A percentile compares a stretch with the other conserved stretches of the same genome.
phyloP scores from a whole-genome alignment of 1,284 basidiomycete species.

The Neolentinus lepideus region DNA sequence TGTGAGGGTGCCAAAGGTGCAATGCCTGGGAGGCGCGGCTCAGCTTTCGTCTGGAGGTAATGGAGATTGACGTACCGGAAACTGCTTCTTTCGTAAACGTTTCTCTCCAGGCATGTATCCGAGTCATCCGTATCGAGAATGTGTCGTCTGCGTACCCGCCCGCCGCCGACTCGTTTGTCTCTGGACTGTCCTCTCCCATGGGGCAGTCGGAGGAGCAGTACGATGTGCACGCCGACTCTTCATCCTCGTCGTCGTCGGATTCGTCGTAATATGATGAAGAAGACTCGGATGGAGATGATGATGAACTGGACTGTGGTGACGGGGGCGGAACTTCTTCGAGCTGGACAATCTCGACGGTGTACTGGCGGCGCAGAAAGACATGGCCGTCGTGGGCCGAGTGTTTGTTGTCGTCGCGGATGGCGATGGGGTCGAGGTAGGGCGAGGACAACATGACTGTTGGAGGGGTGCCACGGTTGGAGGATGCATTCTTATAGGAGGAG shows the following conservation, averaged over 20 bases:
- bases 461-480: constrained; percentile 2
- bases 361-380: constrained; percentile 44
- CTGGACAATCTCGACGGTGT: constrained; percentile 60
- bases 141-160: constrained; percentile 37
- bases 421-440: constrained; percentile 18
- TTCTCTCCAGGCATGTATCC: constrained; percentile 59
- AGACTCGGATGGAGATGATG: constrained; percentile 27
- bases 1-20: not conserved
- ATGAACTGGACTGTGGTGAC: constrained; percentile 33
- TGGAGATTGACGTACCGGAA: constrained; percentile 13
- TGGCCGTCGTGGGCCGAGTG: constrained; percentile 29
- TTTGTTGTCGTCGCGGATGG: constrained; percentile 23
- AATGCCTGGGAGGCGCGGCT: not conserved
- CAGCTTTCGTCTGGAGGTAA: not conserved
- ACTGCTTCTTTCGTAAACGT: constrained; percentile 22
- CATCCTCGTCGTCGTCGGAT: constrained; percentile 32
- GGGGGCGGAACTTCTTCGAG: constrained; percentile 63
- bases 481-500: constrained; percentile 1
- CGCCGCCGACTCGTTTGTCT: constrained; percentile 18
- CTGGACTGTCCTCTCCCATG: constrained; percentile 19
- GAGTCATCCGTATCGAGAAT: constrained; percentile 39
- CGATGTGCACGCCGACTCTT: constrained; percentile 41
- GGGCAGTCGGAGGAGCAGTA: constrained; percentile 56
- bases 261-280: constrained; percentile 26
- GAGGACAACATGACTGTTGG: constrained; percentile 18